Evolutionary conservation across 2,329 filamentous ascomycete genomes (phyloP), one percentile per base, ranked within the genome.

Genomic region (Botrytis cinerea): DNA sequence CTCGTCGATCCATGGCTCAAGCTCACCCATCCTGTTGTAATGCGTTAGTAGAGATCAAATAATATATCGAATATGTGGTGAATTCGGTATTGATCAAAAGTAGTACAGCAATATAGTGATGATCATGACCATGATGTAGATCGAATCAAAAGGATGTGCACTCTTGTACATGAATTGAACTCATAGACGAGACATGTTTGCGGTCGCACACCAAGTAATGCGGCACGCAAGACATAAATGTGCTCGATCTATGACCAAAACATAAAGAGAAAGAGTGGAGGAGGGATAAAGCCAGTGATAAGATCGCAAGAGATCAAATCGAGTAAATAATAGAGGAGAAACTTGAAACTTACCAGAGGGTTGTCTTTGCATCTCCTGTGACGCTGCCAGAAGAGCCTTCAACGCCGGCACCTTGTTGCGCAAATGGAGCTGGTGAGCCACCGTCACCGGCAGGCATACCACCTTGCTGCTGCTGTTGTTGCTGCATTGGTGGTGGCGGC

Each of bases 1-100:
- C 86, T 99, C 96, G 80, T 99, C 96, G 85, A 99, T 98, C 96
- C 96, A 99, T 43, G 94, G 93, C 84, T 98, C 95, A 76, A 99
- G 92, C 83, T 99, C 96, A 78, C 96, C 96, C 96, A 99, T 99
- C 95, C 95, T 97, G 75, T 35, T 61, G 20, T 75, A 54, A 70
- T 68, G 22, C 16, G 57, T 46, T 51, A 61, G 67, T 77, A 54
- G 6, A 32, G 25, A 43, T 40, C 25, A 22, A 43, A 43, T 43
- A 4, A 10, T 73, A 54, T 10, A 54, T 10, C 18, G 28, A 40
- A 12, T 43, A n/a, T n/a, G 35, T 43, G 25, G n/a, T 14, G 2
- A 28, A 28, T 57, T 10, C 22, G 35, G 35, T 25, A 14, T n/a
- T 57, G 14, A 43, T 57, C 4, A 35, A 61, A 16, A 35, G 35